These are phyloP conservation scores for Coccomyxa sp. DNA, from an alignment of 139 green algal species.

Conservation along the genomic window DNA sequence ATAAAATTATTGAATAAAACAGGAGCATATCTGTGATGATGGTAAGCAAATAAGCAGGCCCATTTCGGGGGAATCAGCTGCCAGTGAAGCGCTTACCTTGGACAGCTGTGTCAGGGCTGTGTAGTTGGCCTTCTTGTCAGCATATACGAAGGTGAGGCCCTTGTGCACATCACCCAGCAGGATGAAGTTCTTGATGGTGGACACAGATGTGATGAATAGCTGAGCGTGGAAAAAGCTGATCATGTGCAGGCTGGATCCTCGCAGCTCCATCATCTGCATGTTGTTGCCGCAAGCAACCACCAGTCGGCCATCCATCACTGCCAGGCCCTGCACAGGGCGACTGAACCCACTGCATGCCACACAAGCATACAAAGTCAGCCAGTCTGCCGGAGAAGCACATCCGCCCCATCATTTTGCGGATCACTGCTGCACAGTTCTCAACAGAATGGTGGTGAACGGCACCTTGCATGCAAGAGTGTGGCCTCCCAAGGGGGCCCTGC, in stretches of 20 bases:
- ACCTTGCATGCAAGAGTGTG: no score
- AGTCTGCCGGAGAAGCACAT: background rate
- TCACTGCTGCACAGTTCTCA: background rate
- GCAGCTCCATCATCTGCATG: slow-evolving; percentile 57
- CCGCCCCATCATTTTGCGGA: background rate
- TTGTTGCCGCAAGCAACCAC: slow-evolving; percentile 54
- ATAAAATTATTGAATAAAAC: background rate
- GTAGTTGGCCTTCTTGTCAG: background rate
- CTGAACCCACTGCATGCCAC: slow-evolving; percentile 39
- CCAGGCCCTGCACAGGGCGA: slow-evolving; percentile 41
- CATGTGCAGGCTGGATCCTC: slow-evolving; percentile 28
- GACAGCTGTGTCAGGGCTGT: background rate
- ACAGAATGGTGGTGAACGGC: no score
- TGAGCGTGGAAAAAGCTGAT: slow-evolving; percentile 76
- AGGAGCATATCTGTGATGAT: background rate
- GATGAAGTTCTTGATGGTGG: slow-evolving; percentile 83
- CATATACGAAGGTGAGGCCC: slow-evolving; percentile 66
- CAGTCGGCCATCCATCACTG: slow-evolving; percentile 46
- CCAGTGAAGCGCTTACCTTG: background rate
- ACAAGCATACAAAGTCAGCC: background rate
- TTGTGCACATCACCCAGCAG: slow-evolving; percentile 68
- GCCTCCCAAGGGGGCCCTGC: no score
- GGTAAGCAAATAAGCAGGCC: background rate
- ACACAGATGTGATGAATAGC: slow-evolving; percentile 52
- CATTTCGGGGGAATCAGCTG: background rate